phyloP scores from a whole-genome alignment of 805 yeast genomes.

The Jamesozyma spencerorum region DNA sequence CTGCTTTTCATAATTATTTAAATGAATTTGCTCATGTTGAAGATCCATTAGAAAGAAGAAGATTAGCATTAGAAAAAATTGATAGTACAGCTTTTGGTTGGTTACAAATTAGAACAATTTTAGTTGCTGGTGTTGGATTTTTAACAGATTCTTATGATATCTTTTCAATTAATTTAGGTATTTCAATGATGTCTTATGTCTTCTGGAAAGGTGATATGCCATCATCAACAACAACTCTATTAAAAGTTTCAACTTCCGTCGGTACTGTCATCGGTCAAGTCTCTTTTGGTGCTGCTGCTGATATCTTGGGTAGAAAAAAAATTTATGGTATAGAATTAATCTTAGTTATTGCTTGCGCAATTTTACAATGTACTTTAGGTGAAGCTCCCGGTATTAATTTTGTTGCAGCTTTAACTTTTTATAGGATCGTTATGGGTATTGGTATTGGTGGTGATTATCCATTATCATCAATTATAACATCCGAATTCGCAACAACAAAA shows the following conservation, averaged over 20 bases:
- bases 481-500: constrained; percentile 87
- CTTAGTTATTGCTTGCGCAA: constrained; percentile 70
- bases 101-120: constrained; percentile 74
- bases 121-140: constrained; percentile 91
- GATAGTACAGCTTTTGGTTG: constrained; percentile 73
- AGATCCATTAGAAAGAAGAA: constrained; percentile 78
- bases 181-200: constrained; percentile 69
- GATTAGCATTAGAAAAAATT: constrained; percentile 74
- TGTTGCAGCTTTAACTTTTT: constrained; percentile 63
- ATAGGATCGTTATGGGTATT: constrained; percentile 84
- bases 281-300: constrained; percentile 76
- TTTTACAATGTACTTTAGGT: constrained; percentile 70
- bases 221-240: constrained; percentile 58
- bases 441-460: constrained; percentile 99
- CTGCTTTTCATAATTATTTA: constrained; percentile 76
- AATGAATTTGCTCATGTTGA: constrained; percentile 74
- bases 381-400: constrained; percentile 61
- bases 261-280: constrained; percentile 91
- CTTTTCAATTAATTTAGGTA: constrained; percentile 78
- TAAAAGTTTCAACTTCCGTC: constrained; percentile 84
- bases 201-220: constrained; percentile 63
- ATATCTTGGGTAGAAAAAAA: constrained; percentile 73
- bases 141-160: constrained; percentile 89
- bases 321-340: constrained; percentile 83
- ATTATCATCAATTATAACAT: constrained; percentile 81